Percentiles rank a stretch among this genome's conserved stretches.
Conservation (phyloP, 805 yeast genomes). For the Metschnikowia amazonensis region DNA sequence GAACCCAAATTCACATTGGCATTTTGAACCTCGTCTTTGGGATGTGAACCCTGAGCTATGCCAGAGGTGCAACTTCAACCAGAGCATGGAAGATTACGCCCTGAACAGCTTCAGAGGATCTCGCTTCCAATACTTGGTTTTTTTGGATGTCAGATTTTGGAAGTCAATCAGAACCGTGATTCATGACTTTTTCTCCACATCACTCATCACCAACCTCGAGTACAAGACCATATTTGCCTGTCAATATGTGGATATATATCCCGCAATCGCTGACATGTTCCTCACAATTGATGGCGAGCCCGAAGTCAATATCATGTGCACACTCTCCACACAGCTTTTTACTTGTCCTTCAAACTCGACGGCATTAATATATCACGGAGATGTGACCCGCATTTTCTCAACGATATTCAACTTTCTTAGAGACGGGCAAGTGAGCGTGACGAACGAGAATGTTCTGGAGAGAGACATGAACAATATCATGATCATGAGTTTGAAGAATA, state of each 20-base stretch:
- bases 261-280: conserved; percentile 66
- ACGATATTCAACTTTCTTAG: conserved; percentile 62
- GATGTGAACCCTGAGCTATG: conserved; percentile 40
- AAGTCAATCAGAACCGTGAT: conserved; percentile 53
- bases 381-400: conserved; percentile 57
- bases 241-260: conserved; percentile 82
- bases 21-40: conserved; percentile 43
- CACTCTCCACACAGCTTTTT: conserved; percentile 78
- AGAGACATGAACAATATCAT: conserved; percentile 21
- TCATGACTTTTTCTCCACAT: conserved; percentile 62
- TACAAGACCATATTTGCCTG: conserved; percentile 61
- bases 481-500: conserved; percentile 49
- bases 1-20: conserved; percentile 33
- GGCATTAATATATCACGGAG: conserved; percentile 59
- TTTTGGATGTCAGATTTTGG: conserved; percentile 72
- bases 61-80: conserved; percentile 46
- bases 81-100: conserved; percentile 25
- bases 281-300: conserved; percentile 82
- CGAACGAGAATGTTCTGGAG: conserved; percentile 29
- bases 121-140: conserved; percentile 56
- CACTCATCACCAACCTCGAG: conserved; percentile 56
- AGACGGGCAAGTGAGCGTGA: conserved; percentile 39
- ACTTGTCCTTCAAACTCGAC: conserved; percentile 83
- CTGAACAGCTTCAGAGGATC: conserved; percentile 38
- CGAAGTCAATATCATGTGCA: conserved; percentile 68